Conservation (phyloP, 495 filamentous ascomycete genomes). For the Trichodelitschia bisporula region DNA sequence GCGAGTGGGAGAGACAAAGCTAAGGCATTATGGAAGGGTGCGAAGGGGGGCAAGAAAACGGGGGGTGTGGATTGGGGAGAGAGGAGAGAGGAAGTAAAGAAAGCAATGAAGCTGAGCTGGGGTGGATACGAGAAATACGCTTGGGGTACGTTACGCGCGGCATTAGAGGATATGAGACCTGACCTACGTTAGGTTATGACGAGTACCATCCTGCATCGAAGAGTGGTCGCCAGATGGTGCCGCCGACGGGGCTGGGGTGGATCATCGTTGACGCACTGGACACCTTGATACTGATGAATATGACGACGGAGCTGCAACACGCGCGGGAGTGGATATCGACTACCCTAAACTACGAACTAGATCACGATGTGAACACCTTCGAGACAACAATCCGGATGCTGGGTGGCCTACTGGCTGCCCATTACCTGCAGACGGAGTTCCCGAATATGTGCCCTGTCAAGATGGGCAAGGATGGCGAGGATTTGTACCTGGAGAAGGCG, state of each 20-base stretch:
- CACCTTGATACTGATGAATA: constrained; percentile 95
- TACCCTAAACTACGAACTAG: constrained; percentile 59
- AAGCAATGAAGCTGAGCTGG: constrained; percentile 76
- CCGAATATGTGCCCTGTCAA: constrained; percentile 12
- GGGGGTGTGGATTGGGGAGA: constrained; percentile 38
- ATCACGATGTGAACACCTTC: constrained; percentile 92
- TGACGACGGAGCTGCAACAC: constrained; percentile 62
- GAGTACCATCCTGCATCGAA: constrained; percentile 66
- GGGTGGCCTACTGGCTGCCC: constrained; percentile 78
- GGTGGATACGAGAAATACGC: constrained; percentile 78
- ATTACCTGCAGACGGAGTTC: constrained; percentile 52
- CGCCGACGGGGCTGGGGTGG: constrained; percentile 65
- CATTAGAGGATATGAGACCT: background rate
- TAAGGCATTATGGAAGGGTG: constrained; percentile 2
- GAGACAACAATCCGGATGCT: constrained; percentile 98
- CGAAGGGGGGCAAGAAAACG: constrained; percentile 5
- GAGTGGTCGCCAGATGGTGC: constrained; percentile 53
- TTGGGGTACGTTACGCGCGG: constrained; percentile 44
- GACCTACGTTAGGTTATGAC: constrained; percentile 38
- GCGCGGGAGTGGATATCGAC: constrained; percentile 81
- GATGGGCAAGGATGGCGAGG: constrained; percentile 31
- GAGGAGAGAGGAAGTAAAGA: constrained; percentile 64
- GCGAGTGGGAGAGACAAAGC: background rate
- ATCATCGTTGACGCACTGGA: constrained; percentile 93
- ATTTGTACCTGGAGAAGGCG: constrained; percentile 89